These are phyloP conservation scores for Cystobasidiaceae sp. DNA, from an alignment of 1,284 basidiomycete genomes.

Conservation along the genomic window DNA sequence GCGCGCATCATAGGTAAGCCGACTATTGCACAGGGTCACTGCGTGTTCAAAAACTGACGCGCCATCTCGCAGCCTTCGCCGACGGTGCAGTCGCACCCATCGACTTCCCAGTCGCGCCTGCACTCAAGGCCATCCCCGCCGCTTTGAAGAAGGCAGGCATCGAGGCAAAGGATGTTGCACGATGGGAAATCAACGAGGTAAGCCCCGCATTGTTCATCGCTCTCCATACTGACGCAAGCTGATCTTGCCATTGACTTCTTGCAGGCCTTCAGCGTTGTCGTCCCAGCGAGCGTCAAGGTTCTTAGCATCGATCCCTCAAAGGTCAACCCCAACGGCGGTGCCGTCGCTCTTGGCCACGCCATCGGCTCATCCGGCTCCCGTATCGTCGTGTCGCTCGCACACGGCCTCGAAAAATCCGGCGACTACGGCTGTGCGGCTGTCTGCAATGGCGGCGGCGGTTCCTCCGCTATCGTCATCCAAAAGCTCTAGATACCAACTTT, in stretches of 20 bases:
- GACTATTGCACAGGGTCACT: neutral
- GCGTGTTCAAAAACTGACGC: too few species aligned
- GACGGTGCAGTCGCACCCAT: conserved; percentile 95
- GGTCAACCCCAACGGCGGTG: conserved; percentile 43
- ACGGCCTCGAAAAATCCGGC: conserved; percentile 78
- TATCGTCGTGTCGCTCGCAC: conserved; percentile 89
- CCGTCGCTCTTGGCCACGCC: conserved; percentile 49
- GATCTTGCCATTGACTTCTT: conserved; percentile 34
- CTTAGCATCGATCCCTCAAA: conserved; percentile 45
- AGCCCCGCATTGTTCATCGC: conserved; percentile 37
- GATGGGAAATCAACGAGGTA: conserved; percentile 86
- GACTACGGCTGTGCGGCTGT: conserved; percentile 96
- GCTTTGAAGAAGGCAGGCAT: conserved; percentile 85
- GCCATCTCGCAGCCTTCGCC: conserved; percentile 92
- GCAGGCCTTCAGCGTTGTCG: conserved; percentile 47
- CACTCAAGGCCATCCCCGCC: conserved; percentile 68
- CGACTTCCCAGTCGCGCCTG: conserved; percentile 94
- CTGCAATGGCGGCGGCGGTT: conserved; percentile 89
- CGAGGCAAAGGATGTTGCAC: conserved; percentile 73
- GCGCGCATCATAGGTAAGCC: conserved; percentile 48
- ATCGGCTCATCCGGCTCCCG: conserved; percentile 93
- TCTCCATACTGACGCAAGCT: conserved; percentile 46
- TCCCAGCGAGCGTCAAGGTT: conserved; percentile 46
- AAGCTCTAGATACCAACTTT: conserved; percentile 56
- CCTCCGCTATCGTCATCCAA: conserved; percentile 83